phyloP scores from a whole-genome alignment of 805 yeast species.

The Lachancea cidri region DNA sequence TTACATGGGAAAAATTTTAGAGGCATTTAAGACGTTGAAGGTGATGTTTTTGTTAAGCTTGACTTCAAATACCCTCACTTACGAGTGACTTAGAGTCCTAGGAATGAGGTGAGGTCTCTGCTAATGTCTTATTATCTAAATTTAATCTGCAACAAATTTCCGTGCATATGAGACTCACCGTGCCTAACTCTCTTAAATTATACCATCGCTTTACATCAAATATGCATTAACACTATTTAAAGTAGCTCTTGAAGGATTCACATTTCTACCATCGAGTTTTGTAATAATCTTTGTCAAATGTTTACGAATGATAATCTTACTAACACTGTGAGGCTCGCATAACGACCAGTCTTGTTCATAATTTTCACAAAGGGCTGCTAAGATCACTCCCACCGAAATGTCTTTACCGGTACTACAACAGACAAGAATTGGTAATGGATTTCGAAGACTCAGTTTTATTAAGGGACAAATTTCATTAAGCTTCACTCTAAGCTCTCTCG shows the following conservation, averaged over 20 bases:
- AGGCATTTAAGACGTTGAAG: no score
- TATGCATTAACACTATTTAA: conserved; percentile 62
- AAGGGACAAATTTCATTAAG: conserved; percentile 41
- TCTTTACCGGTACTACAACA: conserved; percentile 65
- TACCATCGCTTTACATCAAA: conserved; percentile 45
- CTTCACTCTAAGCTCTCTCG: conserved; percentile 49
- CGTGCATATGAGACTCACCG: no score
- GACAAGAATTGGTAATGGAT: conserved; percentile 35
- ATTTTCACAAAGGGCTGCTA: conserved; percentile 45
- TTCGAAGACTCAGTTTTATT: conserved; percentile 7
- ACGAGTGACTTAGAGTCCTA: no score
- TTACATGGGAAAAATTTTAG: no score
- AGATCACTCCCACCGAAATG: conserved; percentile 54
- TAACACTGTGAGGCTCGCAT: conserved; percentile 17
- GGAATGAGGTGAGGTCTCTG: no score
- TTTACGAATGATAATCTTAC: conserved; percentile 50
- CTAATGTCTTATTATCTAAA: no score
- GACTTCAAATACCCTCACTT: no score
- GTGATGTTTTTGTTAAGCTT: no score
- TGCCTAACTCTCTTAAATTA: no score
- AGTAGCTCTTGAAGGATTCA: conserved; percentile 75
- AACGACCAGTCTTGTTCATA: conserved; percentile 41
- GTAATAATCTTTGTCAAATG: conserved; percentile 49
- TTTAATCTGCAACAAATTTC: no score
- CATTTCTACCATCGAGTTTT: conserved; percentile 37